These are phyloP conservation scores for Backusella australiensis DNA, from an alignment of 192 early-diverging fungal genomes.

Conservation along the genomic window DNA sequence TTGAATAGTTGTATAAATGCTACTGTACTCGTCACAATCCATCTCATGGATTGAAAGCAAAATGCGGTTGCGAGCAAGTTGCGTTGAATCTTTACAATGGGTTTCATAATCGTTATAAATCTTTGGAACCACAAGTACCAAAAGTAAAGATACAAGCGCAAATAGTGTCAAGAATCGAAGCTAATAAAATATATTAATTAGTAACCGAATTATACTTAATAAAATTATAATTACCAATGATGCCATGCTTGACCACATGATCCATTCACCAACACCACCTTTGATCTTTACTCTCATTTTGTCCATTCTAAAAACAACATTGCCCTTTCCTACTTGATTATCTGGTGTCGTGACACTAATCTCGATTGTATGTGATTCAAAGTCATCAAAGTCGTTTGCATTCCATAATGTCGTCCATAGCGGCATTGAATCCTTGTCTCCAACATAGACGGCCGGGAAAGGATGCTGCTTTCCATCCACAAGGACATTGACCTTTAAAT, in stretches of 20 bases:
- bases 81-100: neutral
- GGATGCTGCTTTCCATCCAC: slow-evolving; percentile 53
- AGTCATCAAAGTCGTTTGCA: slow-evolving; percentile 68
- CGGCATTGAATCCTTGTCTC: slow-evolving; percentile 58
- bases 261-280: slow-evolving; percentile 66
- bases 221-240: slow-evolving; percentile 39
- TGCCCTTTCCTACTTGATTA: slow-evolving; percentile 49
- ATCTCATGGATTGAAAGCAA: slow-evolving; percentile 13
- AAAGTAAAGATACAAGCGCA: slow-evolving; percentile 9
- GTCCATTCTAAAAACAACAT: slow-evolving; percentile 67
- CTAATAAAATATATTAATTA: slow-evolving; percentile 28
- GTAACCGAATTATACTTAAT: neutral
- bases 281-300: slow-evolving; percentile 53
- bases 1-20: neutral
- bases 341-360: slow-evolving; percentile 60
- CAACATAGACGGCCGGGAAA: slow-evolving; percentile 44
- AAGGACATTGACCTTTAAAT: slow-evolving; percentile 39
- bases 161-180: slow-evolving; percentile 27
- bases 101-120: slow-evolving; percentile 19
- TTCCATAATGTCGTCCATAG: slow-evolving; percentile 76
- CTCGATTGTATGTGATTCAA: slow-evolving; percentile 55
- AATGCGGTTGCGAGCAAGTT: neutral
- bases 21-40: neutral
- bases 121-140: slow-evolving; percentile 13
- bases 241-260: slow-evolving; percentile 59